Evolutionary conservation across 148 eudicot species (phyloP).

Genomic region (Spergularia bocconei): DNA sequence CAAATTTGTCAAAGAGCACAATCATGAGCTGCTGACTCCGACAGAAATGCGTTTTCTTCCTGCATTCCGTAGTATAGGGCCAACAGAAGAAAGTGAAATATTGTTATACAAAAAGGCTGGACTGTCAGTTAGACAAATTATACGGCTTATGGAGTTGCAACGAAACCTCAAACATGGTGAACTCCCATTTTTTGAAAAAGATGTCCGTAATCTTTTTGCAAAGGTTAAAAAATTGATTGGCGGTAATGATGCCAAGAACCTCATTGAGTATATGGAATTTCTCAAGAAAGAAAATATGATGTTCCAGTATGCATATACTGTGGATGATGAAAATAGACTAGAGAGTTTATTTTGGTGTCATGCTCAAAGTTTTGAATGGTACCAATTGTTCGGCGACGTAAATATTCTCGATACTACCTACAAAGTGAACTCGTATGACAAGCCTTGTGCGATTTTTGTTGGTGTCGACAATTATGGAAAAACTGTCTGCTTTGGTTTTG

Average conservation of each 20-base stretch:
- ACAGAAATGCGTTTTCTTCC: conserved; percentile 14
- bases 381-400: conserved; percentile 16
- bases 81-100: background rate
- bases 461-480: conserved; percentile 2
- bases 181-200: conserved; percentile 21
- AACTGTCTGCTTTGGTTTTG: conserved; percentile 1
- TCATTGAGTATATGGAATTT: conserved; percentile 15
- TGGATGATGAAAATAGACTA: conserved; percentile 14
- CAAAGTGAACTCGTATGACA: conserved; percentile 10
- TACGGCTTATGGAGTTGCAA: conserved; percentile 14
- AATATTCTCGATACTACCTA: conserved; percentile 10
- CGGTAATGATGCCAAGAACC: conserved; percentile 15
- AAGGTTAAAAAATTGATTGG: background rate
- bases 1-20: background rate
- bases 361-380: conserved; percentile 17
- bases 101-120: conserved; percentile 19
- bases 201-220: conserved; percentile 16
- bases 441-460: conserved; percentile 7
- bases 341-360: conserved; percentile 18
- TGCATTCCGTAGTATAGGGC: background rate
- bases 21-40: background rate
- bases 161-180: background rate
- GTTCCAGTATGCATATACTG: conserved; percentile 17
- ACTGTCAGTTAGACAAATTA: conserved; percentile 22
- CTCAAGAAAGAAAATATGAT: conserved; percentile 8